Evolutionary conservation across 352 stramenopile genomes (phyloP).

Genomic region (Phytophthora tubulina): DNA sequence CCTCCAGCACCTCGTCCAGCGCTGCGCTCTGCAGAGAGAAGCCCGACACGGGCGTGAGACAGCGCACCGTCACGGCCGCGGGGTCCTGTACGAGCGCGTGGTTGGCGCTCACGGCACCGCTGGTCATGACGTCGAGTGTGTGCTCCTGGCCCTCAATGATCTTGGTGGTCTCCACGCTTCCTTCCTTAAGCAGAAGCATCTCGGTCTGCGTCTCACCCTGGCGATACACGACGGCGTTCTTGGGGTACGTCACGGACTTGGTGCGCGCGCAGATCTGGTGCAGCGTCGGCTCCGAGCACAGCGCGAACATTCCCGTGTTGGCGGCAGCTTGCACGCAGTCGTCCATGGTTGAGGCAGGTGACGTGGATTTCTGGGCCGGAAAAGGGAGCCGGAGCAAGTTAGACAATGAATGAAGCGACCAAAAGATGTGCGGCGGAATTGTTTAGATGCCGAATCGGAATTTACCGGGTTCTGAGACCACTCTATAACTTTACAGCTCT

Average conservation of each 20-base stretch:
- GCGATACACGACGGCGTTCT: constrained; percentile 82
- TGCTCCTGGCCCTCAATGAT: constrained; percentile 89
- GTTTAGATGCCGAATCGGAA: constrained; percentile 22
- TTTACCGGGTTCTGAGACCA: neutral
- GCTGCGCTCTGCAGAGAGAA: constrained; percentile 78
- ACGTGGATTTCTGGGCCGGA: neutral
- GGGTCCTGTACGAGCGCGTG: constrained; percentile 85
- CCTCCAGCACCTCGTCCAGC: constrained; percentile 79
- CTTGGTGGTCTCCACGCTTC: constrained; percentile 79
- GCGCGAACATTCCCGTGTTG: constrained; percentile 81
- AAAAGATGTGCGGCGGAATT: constrained; percentile 19
- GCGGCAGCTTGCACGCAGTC: constrained; percentile 75
- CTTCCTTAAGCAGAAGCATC: constrained; percentile 78
- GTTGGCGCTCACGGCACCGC: constrained; percentile 81
- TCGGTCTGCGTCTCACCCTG: constrained; percentile 85
- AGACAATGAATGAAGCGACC: constrained; percentile 33
- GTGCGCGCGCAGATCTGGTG: constrained; percentile 79
- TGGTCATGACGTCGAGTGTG: constrained; percentile 57
- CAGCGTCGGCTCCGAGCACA: constrained; percentile 86
- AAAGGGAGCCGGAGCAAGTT: constrained; percentile 29
- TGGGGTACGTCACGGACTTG: constrained; percentile 70
- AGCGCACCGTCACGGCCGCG: constrained; percentile 80
- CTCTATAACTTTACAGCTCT: neutral
- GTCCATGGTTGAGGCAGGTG: constrained; percentile 45
- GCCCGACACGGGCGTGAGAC: constrained; percentile 79